Evolutionary conservation across 768 basidiomycete species (phyloP), one percentile per base, ranked within the genome.

Genomic region (Naematelia aurantialba): DNA sequence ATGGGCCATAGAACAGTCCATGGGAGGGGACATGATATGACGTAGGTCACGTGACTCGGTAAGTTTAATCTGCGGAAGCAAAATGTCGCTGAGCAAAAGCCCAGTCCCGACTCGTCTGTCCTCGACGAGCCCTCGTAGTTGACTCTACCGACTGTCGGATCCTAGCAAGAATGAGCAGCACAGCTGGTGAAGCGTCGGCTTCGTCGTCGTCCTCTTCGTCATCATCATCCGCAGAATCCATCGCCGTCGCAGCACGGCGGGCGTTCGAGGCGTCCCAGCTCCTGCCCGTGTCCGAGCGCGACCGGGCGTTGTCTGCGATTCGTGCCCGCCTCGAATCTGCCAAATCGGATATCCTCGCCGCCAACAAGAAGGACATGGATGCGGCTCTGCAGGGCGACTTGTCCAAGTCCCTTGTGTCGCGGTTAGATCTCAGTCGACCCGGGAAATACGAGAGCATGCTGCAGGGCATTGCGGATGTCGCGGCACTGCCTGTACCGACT

Each of bases 371-470:
- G 64, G 96, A 99, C 76, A 78, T 97, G 74, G 79, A 85, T 80
- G 87, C 87, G 47, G 91, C 91, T 1, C 81, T 84, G 39, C 83
- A 87, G 0, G 93, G 92, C 0, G 85, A 84, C 13, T 89, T 99
- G 82, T 88, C 91, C 0, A 80, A 81, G 1, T 84, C 93, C 4
- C 79, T 98, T 53, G 78, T 93, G n/a, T 89, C 87, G 48, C 85
- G 96, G 19, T 81, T 99, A 24, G 91, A 96, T 73, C 82, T 81
- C 31, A 77, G 79, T 2, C 90, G 56, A 79, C 78, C 69, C 30
- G 90, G 89, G 70, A 99, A 98, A 78, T 98, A 91, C 89, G 87
- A 89, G 25, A 84, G 89, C 0, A 94, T 98, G 90, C 81, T 97
- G 4, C 85, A 89, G 62, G 96, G 96, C 14, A 82, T 98, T 39